Evolutionary conservation across 1,284 basidiomycete species (phyloP), one percentile per base, ranked within the genome.

Genomic region (Sanghuangporus weigelae): DNA sequence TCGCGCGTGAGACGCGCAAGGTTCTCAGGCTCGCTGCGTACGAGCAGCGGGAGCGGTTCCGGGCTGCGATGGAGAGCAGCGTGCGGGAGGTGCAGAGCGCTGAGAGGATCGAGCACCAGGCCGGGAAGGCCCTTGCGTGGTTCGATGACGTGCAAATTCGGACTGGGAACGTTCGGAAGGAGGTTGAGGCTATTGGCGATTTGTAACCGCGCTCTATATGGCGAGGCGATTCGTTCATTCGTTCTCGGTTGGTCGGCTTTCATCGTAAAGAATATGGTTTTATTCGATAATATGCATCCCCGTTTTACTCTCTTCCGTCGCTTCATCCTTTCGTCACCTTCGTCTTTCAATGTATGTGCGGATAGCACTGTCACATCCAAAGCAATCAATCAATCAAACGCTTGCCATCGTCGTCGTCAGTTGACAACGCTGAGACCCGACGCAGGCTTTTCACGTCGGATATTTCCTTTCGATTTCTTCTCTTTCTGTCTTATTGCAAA

Each of bases 11-110:
- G 81, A 93, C 93, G 19, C 85, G 96, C 71, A 98, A 98, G 78
- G 96, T 99, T 56, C 78, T 99, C 69, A 81, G 96, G 56, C 76
- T 96, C 16, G 95, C 92, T n/a, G 88, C 89, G 19, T 98, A 93
- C 92, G 96, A 98, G 75, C 75, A 97, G 65, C 84, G 84, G 68
- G 92, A 95, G 75, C 84, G 90, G 53, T 98, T 96, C 82, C 82
- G 86, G 57, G 79, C 77, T 1, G 92, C 93, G 7, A 84, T 96
- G 77, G 93, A 95, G 68, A 88, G 89, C 72, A 80, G 84, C 63
- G 84, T 79, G 57, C 85, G 83, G 73, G 91, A 95, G 71, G 90
- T 95, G n/a, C 82, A 82, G 71, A 80, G 80, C 59, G 89, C 87
- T 58, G 95, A 97, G 77, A 87, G 87, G 68, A 79, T 81, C 59